Conservation (phyloP, 2,329 filamentous ascomycete genomes). For the Talaromyces islandicus region DNA sequence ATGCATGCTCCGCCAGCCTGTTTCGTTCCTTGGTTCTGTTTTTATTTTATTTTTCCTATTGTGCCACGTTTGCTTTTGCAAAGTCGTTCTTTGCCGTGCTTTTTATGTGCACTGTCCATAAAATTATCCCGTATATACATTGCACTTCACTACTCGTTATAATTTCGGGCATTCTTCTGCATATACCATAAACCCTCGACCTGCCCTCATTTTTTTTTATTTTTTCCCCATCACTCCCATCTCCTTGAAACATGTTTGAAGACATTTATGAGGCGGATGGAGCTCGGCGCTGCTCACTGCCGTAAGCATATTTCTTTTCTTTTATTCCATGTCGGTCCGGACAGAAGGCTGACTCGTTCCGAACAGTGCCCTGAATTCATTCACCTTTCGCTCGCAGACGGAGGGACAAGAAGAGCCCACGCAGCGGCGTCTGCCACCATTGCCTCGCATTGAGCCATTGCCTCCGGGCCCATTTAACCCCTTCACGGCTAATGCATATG, state of each 20-base stretch:
- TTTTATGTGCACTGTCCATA: not conserved
- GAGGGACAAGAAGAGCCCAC: conserved; percentile 23
- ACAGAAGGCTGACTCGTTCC: not conserved
- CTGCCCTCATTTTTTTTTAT: not conserved
- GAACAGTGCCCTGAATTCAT: conserved; percentile 19
- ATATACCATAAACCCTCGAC: not conserved
- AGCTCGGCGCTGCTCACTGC: conserved; percentile 28
- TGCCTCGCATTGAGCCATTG: conserved; percentile 30
- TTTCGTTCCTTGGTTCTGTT: not conserved
- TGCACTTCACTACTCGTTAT: not conserved
- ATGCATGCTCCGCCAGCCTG: conserved; percentile 6
- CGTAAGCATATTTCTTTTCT: conserved; percentile 20
- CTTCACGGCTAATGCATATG: conserved; percentile 23
- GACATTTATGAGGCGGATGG: conserved; percentile 24
- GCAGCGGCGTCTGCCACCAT: conserved; percentile 31
- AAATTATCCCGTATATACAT: not conserved
- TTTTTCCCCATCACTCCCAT: not conserved
- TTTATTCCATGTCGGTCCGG: not conserved
- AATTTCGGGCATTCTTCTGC: not conserved
- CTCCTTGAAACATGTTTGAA: conserved; percentile 23
- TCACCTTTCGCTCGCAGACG: conserved; percentile 15
- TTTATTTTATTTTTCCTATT: not conserved
- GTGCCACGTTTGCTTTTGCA: conserved; percentile 6
- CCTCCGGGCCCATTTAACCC: conserved; percentile 34
- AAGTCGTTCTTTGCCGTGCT: conserved; percentile 3